Base-by-base conservation (phyloP, 805 yeast genomes). In the Saturnispora diversa region DNA sequence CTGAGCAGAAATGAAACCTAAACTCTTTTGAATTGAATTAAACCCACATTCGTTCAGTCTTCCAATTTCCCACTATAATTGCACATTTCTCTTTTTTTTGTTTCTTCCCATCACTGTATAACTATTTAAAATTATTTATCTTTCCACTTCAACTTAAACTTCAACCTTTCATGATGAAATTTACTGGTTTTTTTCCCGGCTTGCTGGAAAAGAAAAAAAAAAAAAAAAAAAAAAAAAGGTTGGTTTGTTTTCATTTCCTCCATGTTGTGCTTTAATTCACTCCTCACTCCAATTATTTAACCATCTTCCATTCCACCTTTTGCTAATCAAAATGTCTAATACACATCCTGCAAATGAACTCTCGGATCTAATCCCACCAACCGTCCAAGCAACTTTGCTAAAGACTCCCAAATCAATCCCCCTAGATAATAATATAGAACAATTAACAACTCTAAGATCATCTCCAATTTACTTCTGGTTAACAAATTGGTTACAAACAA, bases 401-500 rank as follows among this genome's bases (percentile, higher is more conserved):
- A 66, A 61, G 44, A 63, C 72, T 0, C 74, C 75, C 6, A 50
- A 55, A 2, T 50, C 48, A 5, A 49, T 68, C 9, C 45, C 60
- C 11, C 54, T 68, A 6, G 75, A 70, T 59, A 33, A 64, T 59
- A 10, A 33, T 10, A n/a, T n/a, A 17, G 42, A 39, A 17, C 25
- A 12, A 16, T 26, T 33, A 16, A 22, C 13, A 10, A 5, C 26
- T n/a, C 11, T 39, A 12, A 31, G 42, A 23, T 39, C 42, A n/a
- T 25, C 31, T 5, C 35, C 11, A 12, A 17, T 13, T 4, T 39
- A 39, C 21, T 39, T 39, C 16, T 39, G 42, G 42, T 31, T 39
- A 17, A 39, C 37, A 10, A 39, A 39, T 23, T 39, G 42, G 42
- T 15, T 39, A 13, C 19, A 19, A 17, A 20, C 42, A 9, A 19